Conservation (phyloP, 108 stramenopile species). For the Cyclotella atomus region DNA sequence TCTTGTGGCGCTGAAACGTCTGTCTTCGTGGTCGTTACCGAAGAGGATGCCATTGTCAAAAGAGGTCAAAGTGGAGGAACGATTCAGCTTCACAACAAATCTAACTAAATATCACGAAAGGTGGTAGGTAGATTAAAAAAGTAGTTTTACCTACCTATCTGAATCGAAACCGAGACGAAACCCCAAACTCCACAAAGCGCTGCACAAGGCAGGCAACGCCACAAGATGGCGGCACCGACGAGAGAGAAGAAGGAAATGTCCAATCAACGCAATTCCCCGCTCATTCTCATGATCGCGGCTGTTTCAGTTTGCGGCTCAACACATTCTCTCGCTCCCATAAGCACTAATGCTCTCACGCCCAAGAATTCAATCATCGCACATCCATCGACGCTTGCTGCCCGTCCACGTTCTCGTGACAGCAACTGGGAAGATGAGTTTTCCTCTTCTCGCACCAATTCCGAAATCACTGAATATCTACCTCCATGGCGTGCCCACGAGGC, state of each 20-base stretch:
- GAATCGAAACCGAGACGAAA: no score
- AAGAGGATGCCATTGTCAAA: conserved; percentile 1
- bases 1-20: not conserved
- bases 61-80: no score
- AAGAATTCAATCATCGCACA: not conserved
- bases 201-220: no score
- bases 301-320: not conserved
- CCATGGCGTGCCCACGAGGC: conserved; percentile 38
- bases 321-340: conserved; percentile 8
- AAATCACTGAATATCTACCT: conserved; percentile 32
- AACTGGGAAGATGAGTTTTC: conserved; percentile 42
- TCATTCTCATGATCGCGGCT: not conserved
- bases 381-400: not conserved
- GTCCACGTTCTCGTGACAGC: conserved; percentile 8
- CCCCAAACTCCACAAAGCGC: no score
- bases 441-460: conserved; percentile 23
- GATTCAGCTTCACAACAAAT: no score
- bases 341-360: not conserved
- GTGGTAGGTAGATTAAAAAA: no score
- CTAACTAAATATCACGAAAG: no score
- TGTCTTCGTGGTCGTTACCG: not conserved
- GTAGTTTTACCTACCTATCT: no score
- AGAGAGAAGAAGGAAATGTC: no score
- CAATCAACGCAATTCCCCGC: not conserved
- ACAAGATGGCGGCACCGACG: no score